Conservation (phyloP, 1,139 yeast species). For the Kodamaea sp. region DNA sequence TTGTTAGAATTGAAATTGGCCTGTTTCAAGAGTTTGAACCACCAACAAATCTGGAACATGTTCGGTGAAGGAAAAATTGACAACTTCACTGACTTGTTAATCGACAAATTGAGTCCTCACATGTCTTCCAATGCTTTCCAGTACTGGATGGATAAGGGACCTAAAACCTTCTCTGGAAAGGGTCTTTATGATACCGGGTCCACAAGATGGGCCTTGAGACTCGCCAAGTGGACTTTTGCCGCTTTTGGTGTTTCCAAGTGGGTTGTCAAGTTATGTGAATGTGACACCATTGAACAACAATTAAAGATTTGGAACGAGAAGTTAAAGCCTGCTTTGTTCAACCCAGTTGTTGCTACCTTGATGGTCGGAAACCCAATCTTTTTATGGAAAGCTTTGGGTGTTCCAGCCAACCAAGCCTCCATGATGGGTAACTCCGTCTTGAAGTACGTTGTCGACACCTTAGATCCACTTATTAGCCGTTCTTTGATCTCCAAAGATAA, state of each 20-base stretch:
- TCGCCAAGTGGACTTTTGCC: slow-evolving; percentile 61
- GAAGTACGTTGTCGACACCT: slow-evolving; percentile 72
- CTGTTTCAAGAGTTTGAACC: slow-evolving; percentile 54
- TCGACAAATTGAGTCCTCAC: slow-evolving; percentile 61
- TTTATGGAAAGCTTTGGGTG: slow-evolving; percentile 86
- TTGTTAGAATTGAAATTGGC: slow-evolving; percentile 78
- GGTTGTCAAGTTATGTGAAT: slow-evolving; percentile 57
- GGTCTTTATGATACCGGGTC: slow-evolving; percentile 83
- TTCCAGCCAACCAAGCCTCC: slow-evolving; percentile 79
- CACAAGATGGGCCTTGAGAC: slow-evolving; percentile 80
- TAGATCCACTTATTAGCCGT: slow-evolving; percentile 70
- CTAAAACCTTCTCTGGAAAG: slow-evolving; percentile 56
- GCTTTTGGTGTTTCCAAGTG: slow-evolving; percentile 54
- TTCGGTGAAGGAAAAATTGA: slow-evolving; percentile 75
- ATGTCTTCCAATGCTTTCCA: slow-evolving; percentile 80
- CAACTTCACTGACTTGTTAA: slow-evolving; percentile 46
- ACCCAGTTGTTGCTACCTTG: slow-evolving; percentile 65
- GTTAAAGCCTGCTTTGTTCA: slow-evolving; percentile 69
- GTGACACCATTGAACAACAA: slow-evolving; percentile 64
- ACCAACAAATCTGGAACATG: slow-evolving; percentile 67
- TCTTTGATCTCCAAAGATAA: slow-evolving; percentile 70
- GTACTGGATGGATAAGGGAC: slow-evolving; percentile 72
- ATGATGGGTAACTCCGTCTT: slow-evolving; percentile 75
- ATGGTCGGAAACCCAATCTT: slow-evolving; percentile 79
- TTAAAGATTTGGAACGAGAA: slow-evolving; percentile 58